Conservation (phyloP, 2,329 filamentous ascomycete species). For the Ophiognomonia clavigignenti-juglandacearum region DNA sequence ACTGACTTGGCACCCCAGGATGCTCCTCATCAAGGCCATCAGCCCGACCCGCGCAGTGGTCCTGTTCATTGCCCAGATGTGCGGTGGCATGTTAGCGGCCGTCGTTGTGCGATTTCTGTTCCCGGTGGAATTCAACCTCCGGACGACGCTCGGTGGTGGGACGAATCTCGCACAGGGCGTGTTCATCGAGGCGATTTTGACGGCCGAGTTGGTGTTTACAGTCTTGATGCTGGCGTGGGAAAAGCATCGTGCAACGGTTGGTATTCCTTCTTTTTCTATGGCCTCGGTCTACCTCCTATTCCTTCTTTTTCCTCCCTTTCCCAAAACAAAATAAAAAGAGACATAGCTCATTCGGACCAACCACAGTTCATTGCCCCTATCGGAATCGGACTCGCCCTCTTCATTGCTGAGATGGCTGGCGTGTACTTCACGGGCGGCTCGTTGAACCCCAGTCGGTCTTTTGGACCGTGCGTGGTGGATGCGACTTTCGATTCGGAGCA, state of each 20-base stretch:
- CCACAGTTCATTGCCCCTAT: constrained; percentile 43
- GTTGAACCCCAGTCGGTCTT: not conserved
- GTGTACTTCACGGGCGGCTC: constrained; percentile 42
- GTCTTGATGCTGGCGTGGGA: constrained; percentile 49
- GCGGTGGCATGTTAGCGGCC: constrained; percentile 39
- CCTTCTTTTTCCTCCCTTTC: too few relatives aligned
- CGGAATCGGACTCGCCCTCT: constrained; percentile 42
- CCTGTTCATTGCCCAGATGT: constrained; percentile 41
- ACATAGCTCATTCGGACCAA: too few relatives aligned
- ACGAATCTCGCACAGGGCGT: constrained; percentile 38
- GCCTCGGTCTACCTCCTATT: too few relatives aligned
- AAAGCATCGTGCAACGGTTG: constrained; percentile 42
- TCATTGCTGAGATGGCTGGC: constrained; percentile 39
- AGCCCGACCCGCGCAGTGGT: not conserved
- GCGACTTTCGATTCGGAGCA: constrained; percentile 30
- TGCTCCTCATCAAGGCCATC: not conserved
- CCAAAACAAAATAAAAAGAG: too few relatives aligned
- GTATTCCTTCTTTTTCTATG: too few relatives aligned
- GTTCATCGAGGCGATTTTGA: constrained; percentile 45
- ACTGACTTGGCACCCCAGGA: too few relatives aligned
- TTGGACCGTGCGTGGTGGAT: constrained; percentile 41
- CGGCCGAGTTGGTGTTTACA: constrained; percentile 41
- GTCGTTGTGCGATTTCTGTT: constrained; percentile 37
- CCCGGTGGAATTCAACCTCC: constrained; percentile 36
- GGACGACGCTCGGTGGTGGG: constrained; percentile 34